Conservation (phyloP, 2,329 filamentous ascomycete species). For the Verticillium zaregamsianum region DNA sequence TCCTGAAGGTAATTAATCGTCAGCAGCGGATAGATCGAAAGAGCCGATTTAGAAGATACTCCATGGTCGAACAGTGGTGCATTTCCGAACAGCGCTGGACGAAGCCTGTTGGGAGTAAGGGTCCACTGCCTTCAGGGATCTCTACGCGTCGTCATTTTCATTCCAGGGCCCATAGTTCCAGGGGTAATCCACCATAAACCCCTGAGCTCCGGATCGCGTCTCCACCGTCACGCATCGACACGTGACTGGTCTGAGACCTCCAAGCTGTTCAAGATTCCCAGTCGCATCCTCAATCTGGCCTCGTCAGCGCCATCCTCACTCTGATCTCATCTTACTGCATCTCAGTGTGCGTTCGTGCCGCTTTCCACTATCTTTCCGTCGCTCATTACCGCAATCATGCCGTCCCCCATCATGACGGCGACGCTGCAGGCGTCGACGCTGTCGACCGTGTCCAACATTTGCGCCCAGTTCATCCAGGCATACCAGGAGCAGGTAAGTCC, state of each 20-base stretch:
- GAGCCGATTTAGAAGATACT: too few relatives aligned
- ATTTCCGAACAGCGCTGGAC: too few relatives aligned
- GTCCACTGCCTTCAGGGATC: background rate
- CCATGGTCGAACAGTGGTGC: too few relatives aligned
- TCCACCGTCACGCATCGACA: background rate
- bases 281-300: background rate
- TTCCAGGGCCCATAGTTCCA: background rate
- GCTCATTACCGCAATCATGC: conserved; percentile 27
- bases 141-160: background rate
- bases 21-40: too few relatives aligned
- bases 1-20: too few relatives aligned
- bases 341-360: background rate
- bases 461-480: conserved; percentile 50
- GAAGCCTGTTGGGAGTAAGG: too few relatives aligned
- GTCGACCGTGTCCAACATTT: conserved; percentile 48
- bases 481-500: conserved; percentile 36
- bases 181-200: background rate
- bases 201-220: background rate
- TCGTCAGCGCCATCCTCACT: background rate
- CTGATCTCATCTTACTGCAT: background rate
- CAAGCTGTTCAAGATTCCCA: background rate
- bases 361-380: background rate
- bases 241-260: background rate
- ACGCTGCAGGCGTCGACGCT: conserved; percentile 49
- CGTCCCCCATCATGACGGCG: conserved; percentile 46